phyloP scores from a whole-genome alignment of 2,329 filamentous ascomycete genomes.

The Ilyonectria destructans region DNA sequence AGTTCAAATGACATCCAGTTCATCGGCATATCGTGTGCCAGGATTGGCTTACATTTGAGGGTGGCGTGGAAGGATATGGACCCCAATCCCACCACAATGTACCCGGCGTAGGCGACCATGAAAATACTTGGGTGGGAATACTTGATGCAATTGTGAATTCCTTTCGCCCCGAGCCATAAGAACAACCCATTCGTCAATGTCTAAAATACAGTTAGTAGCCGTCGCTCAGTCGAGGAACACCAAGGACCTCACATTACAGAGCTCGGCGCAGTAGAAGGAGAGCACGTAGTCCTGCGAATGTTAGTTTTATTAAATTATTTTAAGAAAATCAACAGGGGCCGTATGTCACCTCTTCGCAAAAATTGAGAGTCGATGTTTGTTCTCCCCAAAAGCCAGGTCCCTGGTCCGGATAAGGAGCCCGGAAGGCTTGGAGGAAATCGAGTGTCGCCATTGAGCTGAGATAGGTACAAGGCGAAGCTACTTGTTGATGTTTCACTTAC shows the following conservation, averaged over 20 bases:
- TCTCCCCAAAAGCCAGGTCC: slow-evolving; percentile 75
- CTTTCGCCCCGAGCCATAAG: slow-evolving; percentile 82
- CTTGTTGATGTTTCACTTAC: slow-evolving; percentile 6
- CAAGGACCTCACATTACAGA: slow-evolving; percentile 71
- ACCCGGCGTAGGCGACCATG: slow-evolving; percentile 72
- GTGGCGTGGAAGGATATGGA: slow-evolving; percentile 72
- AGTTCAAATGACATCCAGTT: slow-evolving; percentile 1
- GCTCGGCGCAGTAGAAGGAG: slow-evolving; percentile 82
- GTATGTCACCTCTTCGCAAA: slow-evolving; percentile 81
- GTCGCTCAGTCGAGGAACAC: background rate
- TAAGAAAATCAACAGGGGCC: background rate
- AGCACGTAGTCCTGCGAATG: slow-evolving; percentile 73
- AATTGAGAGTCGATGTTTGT: slow-evolving; percentile 82
- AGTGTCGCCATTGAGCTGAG: slow-evolving; percentile 31
- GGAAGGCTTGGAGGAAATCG: slow-evolving; percentile 35
- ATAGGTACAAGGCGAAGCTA: slow-evolving; percentile 4
- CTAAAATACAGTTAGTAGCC: slow-evolving; percentile 56
- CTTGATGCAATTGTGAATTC: slow-evolving; percentile 80
- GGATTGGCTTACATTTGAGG: slow-evolving; percentile 65
- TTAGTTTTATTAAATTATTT: background rate
- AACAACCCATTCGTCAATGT: slow-evolving; percentile 89
- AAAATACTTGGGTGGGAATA: slow-evolving; percentile 85
- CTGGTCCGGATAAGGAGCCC: slow-evolving; percentile 64
- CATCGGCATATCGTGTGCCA: background rate
- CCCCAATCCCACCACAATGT: slow-evolving; percentile 69